Percentiles rank a stretch among this genome's conserved stretches.
phyloP scores from a whole-genome alignment of 352 stramenopile genomes.

The Globisporangium nodosum region DNA sequence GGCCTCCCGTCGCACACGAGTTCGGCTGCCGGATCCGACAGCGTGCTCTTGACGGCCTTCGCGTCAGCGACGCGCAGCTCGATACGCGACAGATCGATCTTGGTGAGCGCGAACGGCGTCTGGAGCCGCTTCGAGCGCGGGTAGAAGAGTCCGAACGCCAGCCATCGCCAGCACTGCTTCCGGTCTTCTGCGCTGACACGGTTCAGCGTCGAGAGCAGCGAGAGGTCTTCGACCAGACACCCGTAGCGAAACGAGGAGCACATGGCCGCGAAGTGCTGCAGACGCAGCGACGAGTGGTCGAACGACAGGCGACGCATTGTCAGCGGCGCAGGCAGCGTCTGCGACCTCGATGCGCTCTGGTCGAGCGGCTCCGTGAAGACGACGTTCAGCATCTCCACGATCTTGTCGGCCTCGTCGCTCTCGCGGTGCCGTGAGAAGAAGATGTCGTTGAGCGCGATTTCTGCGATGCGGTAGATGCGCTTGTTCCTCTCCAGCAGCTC shows the following conservation, averaged over 20 bases:
- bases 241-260: conserved; percentile 7
- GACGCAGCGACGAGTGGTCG: conserved; percentile 6
- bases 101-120: not conserved
- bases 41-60: conserved; percentile 6
- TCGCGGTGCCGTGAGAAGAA: conserved; percentile 8
- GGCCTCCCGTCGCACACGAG: conserved; percentile 2
- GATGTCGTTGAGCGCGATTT: conserved; percentile 5
- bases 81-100: conserved; percentile 8
- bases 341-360: not conserved
- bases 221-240: not conserved
- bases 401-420: conserved; percentile 1
- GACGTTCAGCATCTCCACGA: not conserved
- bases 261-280: conserved; percentile 8
- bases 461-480: conserved; percentile 3
- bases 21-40: conserved; percentile 2
- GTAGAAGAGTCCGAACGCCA: conserved; percentile 13
- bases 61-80: conserved; percentile 1
- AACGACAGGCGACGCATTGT: conserved; percentile 4
- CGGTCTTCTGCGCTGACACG: not conserved
- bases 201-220: conserved; percentile 6
- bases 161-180: conserved; percentile 11
- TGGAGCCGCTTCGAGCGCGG: conserved; percentile 1
- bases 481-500: conserved; percentile 6
- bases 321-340: not conserved
- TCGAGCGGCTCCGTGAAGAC: not conserved